These are phyloP conservation scores for Phytophthora parvispora DNA, from an alignment of 352 stramenopile genomes.

Conservation along the genomic window DNA sequence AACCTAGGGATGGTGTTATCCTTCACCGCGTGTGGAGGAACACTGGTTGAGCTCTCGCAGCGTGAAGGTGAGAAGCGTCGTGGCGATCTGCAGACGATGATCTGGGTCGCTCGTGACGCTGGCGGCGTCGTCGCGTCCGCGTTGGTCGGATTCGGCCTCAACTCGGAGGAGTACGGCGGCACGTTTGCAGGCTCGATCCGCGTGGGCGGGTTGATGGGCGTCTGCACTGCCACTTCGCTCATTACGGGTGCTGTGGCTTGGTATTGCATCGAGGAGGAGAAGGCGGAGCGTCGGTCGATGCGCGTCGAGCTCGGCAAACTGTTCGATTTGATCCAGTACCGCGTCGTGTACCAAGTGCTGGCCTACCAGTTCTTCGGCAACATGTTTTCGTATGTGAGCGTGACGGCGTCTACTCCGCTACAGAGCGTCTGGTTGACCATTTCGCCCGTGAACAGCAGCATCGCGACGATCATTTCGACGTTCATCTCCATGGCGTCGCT, in stretches of 20 bases:
- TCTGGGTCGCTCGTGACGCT: slow-evolving; percentile 50
- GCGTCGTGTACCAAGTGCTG: slow-evolving; percentile 64
- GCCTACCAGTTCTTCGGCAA: slow-evolving; percentile 72
- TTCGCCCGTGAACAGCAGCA: slow-evolving; percentile 51
- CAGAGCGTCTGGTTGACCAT: slow-evolving; percentile 59
- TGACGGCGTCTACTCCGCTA: slow-evolving; percentile 51
- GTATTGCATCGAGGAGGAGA: slow-evolving; percentile 65
- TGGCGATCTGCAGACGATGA: slow-evolving; percentile 67
- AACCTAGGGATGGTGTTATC: slow-evolving; percentile 68
- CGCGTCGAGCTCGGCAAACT: slow-evolving; percentile 36
- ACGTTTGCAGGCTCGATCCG: slow-evolving; percentile 57
- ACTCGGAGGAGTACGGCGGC: slow-evolving; percentile 63
- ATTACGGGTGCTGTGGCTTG: slow-evolving; percentile 48
- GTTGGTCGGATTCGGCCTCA: slow-evolving; percentile 69
- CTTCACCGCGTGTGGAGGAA: slow-evolving; percentile 55
- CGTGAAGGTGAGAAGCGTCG: slow-evolving; percentile 60
- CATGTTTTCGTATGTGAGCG: slow-evolving; percentile 56
- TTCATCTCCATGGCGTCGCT: slow-evolving; percentile 43
- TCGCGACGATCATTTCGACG: slow-evolving; percentile 47
- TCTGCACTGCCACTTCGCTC: slow-evolving; percentile 46
- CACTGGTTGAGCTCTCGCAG: slow-evolving; percentile 69
- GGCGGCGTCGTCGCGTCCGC: slow-evolving; percentile 55
- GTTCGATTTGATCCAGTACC: slow-evolving; percentile 65
- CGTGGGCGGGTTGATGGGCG: slow-evolving; percentile 62
- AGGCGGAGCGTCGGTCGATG: slow-evolving; percentile 29